A percentile compares a stretch with the other conserved stretches of the same genome.
phyloP scores from a whole-genome alignment of 345 rosid genomes.

The Ceriops tagal region DNA sequence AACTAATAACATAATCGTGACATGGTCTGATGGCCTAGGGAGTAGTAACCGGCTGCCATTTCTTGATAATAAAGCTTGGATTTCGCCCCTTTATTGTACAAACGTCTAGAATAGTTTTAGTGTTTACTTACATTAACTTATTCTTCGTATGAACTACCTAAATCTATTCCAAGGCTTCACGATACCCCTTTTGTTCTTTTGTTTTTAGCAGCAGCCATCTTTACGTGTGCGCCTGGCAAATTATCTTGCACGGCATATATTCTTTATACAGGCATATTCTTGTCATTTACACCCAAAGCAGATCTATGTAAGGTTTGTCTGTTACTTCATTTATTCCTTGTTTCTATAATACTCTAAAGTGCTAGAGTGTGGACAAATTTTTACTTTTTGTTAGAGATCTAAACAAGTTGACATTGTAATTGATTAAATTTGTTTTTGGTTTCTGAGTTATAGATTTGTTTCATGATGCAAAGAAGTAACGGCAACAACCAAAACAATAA shows the following conservation, averaged over 20 bases:
- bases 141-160: conserved; percentile 50
- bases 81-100: conserved; percentile 12
- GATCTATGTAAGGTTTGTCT: conserved; percentile 17
- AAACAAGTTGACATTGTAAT: not conserved
- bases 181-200: conserved; percentile 12
- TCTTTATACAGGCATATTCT: conserved; percentile 10
- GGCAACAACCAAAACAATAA: not conserved
- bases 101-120: conserved; percentile 1
- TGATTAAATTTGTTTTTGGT: not conserved
- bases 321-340: not conserved
- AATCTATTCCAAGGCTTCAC: conserved; percentile 38
- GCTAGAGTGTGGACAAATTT: not conserved
- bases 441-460: not conserved
- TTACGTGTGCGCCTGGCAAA: conserved; percentile 29
- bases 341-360: not conserved
- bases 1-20: no score
- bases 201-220: conserved; percentile 22
- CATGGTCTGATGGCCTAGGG: no score
- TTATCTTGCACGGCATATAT: not conserved
- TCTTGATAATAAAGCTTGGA: not conserved
- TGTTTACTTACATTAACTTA: conserved; percentile 14
- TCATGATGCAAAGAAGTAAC: conserved; percentile 25
- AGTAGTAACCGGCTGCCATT: no score
- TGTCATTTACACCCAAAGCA: conserved; percentile 6
- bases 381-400: no score